A percentile compares a stretch with the other conserved stretches of the same genome.
These are phyloP conservation scores for Jatropha curcas DNA, from an alignment of 345 rosid species.

Conservation along the genomic window DNA sequence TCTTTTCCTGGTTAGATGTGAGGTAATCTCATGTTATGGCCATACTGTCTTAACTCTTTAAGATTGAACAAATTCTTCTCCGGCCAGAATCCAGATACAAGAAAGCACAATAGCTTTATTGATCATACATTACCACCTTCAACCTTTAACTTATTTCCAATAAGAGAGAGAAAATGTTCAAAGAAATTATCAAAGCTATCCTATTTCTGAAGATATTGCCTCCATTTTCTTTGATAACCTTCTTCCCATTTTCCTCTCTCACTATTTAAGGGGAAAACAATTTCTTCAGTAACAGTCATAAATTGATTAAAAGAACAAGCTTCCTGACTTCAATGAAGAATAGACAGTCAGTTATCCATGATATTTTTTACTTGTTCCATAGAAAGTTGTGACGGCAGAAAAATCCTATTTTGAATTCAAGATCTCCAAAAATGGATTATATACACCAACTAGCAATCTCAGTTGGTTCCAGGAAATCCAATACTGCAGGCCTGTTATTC, in stretches of 20 bases:
- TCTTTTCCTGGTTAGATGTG: background rate
- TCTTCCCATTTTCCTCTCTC: background rate
- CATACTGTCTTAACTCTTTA: too few relatives aligned
- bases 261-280: background rate
- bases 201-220: background rate
- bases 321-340: background rate
- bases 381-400: background rate
- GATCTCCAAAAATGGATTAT: background rate
- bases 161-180: background rate
- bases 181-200: background rate
- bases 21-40: background rate
- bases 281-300: background rate
- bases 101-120: too few relatives aligned
- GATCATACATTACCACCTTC: background rate
- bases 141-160: background rate
- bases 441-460: background rate
- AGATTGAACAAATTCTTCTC: background rate
- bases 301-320: background rate
- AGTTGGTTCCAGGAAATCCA: background rate
- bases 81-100: background rate
- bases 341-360: background rate
- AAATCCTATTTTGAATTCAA: background rate
- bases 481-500: background rate
- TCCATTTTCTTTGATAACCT: background rate
- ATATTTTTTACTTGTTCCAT: background rate